Evolutionary conservation across 805 yeast species (phyloP).

Genomic region (Monosporozyma siamensis): DNA sequence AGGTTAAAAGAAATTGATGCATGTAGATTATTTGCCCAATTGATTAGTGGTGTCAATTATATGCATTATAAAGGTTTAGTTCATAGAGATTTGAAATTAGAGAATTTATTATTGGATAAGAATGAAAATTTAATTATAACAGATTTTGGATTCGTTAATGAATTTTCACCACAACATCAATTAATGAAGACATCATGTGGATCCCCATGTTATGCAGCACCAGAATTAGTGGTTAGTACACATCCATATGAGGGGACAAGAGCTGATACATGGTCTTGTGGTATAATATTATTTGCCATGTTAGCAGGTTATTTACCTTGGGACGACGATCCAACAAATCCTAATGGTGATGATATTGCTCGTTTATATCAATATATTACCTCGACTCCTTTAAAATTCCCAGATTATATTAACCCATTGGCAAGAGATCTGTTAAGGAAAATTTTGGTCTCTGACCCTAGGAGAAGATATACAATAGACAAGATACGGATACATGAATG

Average conservation of each 20-base stretch:
- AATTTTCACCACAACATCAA: conserved; percentile 51
- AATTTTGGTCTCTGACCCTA: conserved; percentile 77
- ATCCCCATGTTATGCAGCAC: conserved; percentile 98
- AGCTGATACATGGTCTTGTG: conserved; percentile 96
- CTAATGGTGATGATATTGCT: conserved; percentile 90
- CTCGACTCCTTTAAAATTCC: conserved; percentile 84
- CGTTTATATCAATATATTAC: conserved; percentile 86
- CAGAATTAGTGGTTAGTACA: conserved; percentile 85
- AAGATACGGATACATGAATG: conserved; percentile 78
- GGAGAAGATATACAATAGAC: conserved; percentile 55
- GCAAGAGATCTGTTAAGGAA: conserved; percentile 85
- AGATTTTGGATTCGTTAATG: conserved; percentile 93
- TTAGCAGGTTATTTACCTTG: conserved; percentile 93
- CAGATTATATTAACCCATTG: conserved; percentile 83
- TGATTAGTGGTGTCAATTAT: conserved; percentile 89
- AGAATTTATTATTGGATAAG: conserved; percentile 74
- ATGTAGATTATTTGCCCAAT: conserved; percentile 81
- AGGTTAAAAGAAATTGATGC: conserved; percentile 82
- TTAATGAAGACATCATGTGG: conserved; percentile 94
- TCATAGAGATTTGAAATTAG: conserved; percentile 86
- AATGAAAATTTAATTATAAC: conserved; percentile 79
- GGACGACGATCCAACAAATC: conserved; percentile 94
- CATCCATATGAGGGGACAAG: conserved; percentile 88
- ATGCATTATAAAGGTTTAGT: conserved; percentile 87
- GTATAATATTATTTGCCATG: conserved; percentile 94